These are phyloP conservation scores for Cladobotryum protrusum DNA, from an alignment of 2,329 filamentous ascomycete genomes.

Conservation along the genomic window DNA sequence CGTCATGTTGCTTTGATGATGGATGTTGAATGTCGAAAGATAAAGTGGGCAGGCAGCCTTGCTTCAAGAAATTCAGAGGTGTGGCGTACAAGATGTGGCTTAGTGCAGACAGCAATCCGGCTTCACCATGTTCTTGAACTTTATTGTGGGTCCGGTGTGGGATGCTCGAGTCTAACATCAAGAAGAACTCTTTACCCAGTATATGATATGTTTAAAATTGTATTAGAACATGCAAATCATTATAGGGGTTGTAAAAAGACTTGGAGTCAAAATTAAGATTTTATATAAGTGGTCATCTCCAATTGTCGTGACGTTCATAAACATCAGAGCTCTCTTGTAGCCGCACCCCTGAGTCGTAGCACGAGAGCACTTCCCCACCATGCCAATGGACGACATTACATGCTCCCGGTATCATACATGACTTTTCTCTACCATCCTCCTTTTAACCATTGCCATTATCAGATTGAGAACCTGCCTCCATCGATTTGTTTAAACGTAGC, in stretches of 20 bases:
- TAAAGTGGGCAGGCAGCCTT: neutral
- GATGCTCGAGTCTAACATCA: too few relatives aligned
- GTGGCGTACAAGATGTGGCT: constrained; percentile 16
- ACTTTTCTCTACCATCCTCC: constrained; percentile 23
- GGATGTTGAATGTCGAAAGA: constrained; percentile 13
- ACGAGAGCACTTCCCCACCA: too few relatives aligned
- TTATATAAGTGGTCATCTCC: too few relatives aligned
- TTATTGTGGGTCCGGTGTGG: too few relatives aligned
- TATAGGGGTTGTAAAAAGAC: too few relatives aligned
- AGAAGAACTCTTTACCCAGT: too few relatives aligned
- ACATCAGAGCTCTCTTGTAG: too few relatives aligned
- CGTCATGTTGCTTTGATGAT: constrained; percentile 44
- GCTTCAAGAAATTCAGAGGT: constrained; percentile 27
- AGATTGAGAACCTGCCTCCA: neutral
- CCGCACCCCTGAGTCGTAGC: too few relatives aligned
- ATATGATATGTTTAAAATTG: too few relatives aligned
- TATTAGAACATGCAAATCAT: too few relatives aligned
- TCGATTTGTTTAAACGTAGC: constrained; percentile 51
- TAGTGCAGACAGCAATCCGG: neutral
- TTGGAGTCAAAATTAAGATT: too few relatives aligned
- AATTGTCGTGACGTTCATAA: too few relatives aligned
- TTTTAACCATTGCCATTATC: neutral
- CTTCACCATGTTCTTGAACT: neutral
- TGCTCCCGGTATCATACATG: constrained; percentile 17
- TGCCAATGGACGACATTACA: constrained; percentile 5